Percentiles rank a stretch among this genome's conserved stretches.
Evolutionary conservation across 2,329 filamentous ascomycete species (phyloP).

Genomic region (Neofusicoccum cordaticola): DNA sequence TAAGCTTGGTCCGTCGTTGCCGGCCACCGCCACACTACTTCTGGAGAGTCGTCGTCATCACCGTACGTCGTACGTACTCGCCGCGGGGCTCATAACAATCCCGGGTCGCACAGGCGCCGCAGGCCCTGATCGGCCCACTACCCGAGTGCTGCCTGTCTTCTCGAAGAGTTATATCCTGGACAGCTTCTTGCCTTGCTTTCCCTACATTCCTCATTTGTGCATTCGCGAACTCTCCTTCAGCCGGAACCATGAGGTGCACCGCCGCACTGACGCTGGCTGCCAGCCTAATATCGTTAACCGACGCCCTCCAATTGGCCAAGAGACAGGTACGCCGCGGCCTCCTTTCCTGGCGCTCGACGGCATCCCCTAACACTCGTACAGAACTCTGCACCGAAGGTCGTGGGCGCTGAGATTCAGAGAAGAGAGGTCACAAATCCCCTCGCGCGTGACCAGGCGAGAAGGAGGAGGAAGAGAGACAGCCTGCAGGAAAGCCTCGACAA

Average conservation of each 20-base stretch:
- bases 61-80: constrained; percentile 17
- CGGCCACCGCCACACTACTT: constrained; percentile 17
- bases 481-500: constrained; percentile 53
- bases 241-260: constrained; percentile 31
- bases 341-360: background rate
- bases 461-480: constrained; percentile 34
- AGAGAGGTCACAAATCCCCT: constrained; percentile 43
- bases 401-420: constrained; percentile 52
- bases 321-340: constrained; percentile 31
- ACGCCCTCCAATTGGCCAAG: constrained; percentile 29
- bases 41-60: constrained; percentile 19
- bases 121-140: background rate
- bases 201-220: constrained; percentile 6
- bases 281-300: constrained; percentile 28
- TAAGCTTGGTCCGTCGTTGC: constrained; percentile 13
- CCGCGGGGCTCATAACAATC: constrained; percentile 16
- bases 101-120: constrained; percentile 11
- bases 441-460: constrained; percentile 46
- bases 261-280: constrained; percentile 26
- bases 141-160: constrained; percentile 1
- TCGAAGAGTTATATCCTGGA: constrained; percentile 6
- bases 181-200: background rate
- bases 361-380: background rate
- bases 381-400: constrained; percentile 39
- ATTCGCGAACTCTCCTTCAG: background rate